These are phyloP conservation scores for Trypanosoma melophagium DNA, from an alignment of 208 protist species.

Conservation along the genomic window DNA sequence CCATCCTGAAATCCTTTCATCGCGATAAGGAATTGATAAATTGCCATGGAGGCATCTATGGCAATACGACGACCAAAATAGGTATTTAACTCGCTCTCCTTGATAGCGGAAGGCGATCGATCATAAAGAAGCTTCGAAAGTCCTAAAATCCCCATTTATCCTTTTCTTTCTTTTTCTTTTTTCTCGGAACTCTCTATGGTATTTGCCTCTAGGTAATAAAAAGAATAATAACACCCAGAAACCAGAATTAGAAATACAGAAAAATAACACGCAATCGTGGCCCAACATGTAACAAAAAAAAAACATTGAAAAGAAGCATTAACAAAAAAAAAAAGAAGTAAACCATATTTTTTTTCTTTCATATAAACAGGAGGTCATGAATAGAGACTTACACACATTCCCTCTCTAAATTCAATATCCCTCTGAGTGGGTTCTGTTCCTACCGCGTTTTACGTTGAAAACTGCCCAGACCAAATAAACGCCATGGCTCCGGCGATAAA, in stretches of 20 bases:
- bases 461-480: conserved; percentile 7
- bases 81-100: conserved; percentile 94
- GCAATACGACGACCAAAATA: conserved; percentile 98
- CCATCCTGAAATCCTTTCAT: conserved; percentile 91
- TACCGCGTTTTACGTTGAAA: no score
- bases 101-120: conserved; percentile 86
- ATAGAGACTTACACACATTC: no score
- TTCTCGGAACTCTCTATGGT: not conserved
- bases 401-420: not conserved
- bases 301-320: not conserved
- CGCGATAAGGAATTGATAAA: conserved; percentile 99
- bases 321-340: not conserved
- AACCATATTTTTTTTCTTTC: not conserved
- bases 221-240: conserved; percentile 1
- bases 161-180: conserved; percentile 58
- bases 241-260: not conserved
- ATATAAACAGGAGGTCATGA: no score
- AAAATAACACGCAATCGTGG: not conserved
- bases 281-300: not conserved
- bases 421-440: no score
- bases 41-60: conserved; percentile 99
- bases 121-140: conserved; percentile 96
- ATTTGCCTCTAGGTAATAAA: not conserved
- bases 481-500: not conserved
- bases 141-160: conserved; percentile 96